A percentile compares a stretch with the other conserved stretches of the same genome.
Evolutionary conservation across 73 alveolate species (phyloP).

Genomic region (Tetrahymena elliotti): DNA sequence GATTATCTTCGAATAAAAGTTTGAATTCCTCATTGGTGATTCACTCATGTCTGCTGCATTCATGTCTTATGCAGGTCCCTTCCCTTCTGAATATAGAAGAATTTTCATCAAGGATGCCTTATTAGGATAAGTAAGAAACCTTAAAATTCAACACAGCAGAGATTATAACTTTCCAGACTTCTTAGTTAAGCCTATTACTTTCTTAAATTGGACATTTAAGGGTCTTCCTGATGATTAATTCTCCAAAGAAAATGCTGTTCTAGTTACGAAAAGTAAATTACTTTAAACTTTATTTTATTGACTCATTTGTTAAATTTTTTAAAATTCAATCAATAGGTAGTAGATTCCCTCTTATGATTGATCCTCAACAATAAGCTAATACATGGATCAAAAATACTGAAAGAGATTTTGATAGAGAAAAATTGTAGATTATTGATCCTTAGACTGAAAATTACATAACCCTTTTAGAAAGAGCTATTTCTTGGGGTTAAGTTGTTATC

Average conservation of each 20-base stretch:
- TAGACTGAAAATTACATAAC: slow-evolving; percentile 19
- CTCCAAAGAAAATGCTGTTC: slow-evolving; percentile 92
- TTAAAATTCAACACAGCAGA: slow-evolving; percentile 69
- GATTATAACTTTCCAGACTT: slow-evolving; percentile 83
- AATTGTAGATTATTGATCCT: slow-evolving; percentile 29
- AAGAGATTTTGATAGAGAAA: slow-evolving; percentile 35
- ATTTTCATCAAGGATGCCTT: slow-evolving; percentile 41
- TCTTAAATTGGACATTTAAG: slow-evolving; percentile 81
- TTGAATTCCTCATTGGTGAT: slow-evolving; percentile 95
- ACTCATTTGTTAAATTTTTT: neutral
- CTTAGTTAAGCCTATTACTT: slow-evolving; percentile 82
- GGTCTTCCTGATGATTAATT: slow-evolving; percentile 95
- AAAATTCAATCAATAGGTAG: neutral
- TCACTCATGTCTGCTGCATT: slow-evolving; percentile 97
- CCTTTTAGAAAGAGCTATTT: slow-evolving; percentile 8
- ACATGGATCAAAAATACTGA: slow-evolving; percentile 86
- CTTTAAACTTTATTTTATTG: slow-evolving; percentile 26
- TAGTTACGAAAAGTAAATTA: slow-evolving; percentile 75
- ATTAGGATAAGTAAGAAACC: slow-evolving; percentile 26
- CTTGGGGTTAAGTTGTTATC: slow-evolving; percentile 25
- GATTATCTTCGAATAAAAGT: slow-evolving; percentile 66
- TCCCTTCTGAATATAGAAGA: slow-evolving; percentile 94
- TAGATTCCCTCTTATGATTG: slow-evolving; percentile 88
- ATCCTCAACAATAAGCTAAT: slow-evolving; percentile 91
- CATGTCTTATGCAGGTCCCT: slow-evolving; percentile 98